Base-by-base conservation (phyloP, 2,329 filamentous ascomycete genomes). In the Colletotrichum cuscutae region DNA sequence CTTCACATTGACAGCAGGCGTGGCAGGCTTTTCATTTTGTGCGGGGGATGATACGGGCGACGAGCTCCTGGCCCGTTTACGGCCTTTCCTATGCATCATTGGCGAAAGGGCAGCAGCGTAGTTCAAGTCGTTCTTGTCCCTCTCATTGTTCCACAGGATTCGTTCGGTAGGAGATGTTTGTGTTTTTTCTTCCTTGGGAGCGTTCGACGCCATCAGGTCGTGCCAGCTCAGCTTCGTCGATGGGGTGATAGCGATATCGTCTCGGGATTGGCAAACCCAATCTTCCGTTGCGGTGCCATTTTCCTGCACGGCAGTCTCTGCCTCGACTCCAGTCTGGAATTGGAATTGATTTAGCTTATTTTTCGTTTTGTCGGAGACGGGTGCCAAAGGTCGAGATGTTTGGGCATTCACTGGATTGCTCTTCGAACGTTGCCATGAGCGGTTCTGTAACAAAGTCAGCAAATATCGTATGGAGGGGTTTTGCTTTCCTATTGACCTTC, bases 11-110 rank as follows among this genome's bases (percentile, higher is more conserved):
- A 92, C 83, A 0, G 87, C 78, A 7, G 86, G 84, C 1, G 84
- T 83, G 30, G 80, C 81, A 6, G 82, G 77, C 63, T 84, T 86
- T 15, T 88, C 83, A 19, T 82, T 73, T 8, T 46, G 49, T 59
- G 88, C 86, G 1, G 94, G 93, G 1, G 93, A 95, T 5, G 91
- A 91, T 2, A 87, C 83, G 1, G 93, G 93, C 0, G 94, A 95
- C 13, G 93, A 94, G 82, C 92, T 95, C 76, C 90, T 89, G 19
- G 92, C 90, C 68, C 94, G 89, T 80, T 95, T 95, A 76, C 86
- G 89, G 74, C 86, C 86, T 77, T 82, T 86, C 73, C 85, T 88
- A 76, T 77, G 83, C 82, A 84, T 83, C 81, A 85, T 87, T 65
- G 85, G 88, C 64, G 84, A 87, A 73, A 87, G 78, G 35, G 81